Conservation (phyloP, 176 grass and related monocot genomes). For the Elymus sibiricus region DNA sequence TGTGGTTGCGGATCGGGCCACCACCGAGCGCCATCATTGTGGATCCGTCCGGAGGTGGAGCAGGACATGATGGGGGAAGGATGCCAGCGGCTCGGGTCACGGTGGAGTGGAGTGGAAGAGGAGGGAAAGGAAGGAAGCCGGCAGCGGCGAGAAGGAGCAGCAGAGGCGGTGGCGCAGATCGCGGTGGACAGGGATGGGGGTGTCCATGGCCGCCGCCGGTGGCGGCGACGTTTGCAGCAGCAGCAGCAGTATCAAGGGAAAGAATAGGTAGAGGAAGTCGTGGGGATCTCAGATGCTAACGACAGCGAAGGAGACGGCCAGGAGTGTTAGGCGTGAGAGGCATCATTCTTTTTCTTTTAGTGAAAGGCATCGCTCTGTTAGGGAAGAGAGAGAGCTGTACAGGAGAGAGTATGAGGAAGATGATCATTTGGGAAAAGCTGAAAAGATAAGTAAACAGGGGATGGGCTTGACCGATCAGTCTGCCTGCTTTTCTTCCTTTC, state of each 20-base stretch:
- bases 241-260: background rate
- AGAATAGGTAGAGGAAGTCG: background rate
- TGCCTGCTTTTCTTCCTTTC: background rate
- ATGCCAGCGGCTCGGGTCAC: too few relatives aligned
- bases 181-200: background rate
- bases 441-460: background rate
- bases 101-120: too few relatives aligned
- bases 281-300: background rate
- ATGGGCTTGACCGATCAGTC: background rate
- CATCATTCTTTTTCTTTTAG: too few relatives aligned
- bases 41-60: background rate
- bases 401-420: background rate
- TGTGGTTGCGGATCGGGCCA: background rate
- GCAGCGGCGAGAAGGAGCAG: too few relatives aligned
- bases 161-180: background rate
- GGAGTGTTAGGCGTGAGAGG: too few relatives aligned
- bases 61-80: background rate
- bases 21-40: background rate
- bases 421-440: background rate
- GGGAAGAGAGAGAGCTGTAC: too few relatives aligned
- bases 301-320: too few relatives aligned
- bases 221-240: too few relatives aligned
- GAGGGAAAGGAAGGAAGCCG: too few relatives aligned
- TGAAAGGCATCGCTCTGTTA: too few relatives aligned
- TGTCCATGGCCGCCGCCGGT: background rate